Evolutionary conservation across 176 grass and related monocot genomes (phyloP), one percentile per base, ranked within the genome.

Genomic region (Chloris gayana): DNA sequence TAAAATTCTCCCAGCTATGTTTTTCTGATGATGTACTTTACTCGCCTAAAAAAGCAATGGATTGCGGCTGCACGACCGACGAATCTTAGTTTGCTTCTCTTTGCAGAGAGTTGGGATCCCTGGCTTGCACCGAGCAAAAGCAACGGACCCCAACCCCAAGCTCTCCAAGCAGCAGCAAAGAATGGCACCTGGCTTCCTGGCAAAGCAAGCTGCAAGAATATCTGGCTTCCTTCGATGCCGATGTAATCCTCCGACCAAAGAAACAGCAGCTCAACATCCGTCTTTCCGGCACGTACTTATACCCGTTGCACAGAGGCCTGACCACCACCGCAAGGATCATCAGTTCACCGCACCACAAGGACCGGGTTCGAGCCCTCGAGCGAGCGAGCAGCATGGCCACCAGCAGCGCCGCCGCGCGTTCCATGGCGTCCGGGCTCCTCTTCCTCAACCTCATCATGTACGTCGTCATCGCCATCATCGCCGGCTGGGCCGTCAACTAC

Each of bases 401-500:
- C 0, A 45, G 45, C 25, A 82, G 72, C 1, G 54, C 26, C 25
- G 85, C 57, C 7, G 2, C 71, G 45, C 66, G 12, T 15, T 81
- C 95, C 22, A 6, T 89, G 65, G 84, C 92, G 39, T 71, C 76
- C 6, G 47, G 76, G 11, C 79, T 98, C 73, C 92, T 98, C 35
- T 85, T 95, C 85, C 60, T 98, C 32, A 98, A 98, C 89, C 84
- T 98, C 53, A 69, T 98, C 73, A 87, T 98, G 88, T 98, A 98
- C 80, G 30, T 83, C 50, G 9, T 87, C 22, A 79, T 91, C 5
- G 96, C 92, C 3, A 25, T 76, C 67, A 89, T 98, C 59, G 96
- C 96, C 45, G 92, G 96, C 74, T 98, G 92, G 96, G 90, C 92
- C 81, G 27, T 98, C 81, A 89, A 98, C 77, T 95, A 95, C 77